Conservation (phyloP, 495 filamentous ascomycete genomes). For the Neurospora intermedia region DNA sequence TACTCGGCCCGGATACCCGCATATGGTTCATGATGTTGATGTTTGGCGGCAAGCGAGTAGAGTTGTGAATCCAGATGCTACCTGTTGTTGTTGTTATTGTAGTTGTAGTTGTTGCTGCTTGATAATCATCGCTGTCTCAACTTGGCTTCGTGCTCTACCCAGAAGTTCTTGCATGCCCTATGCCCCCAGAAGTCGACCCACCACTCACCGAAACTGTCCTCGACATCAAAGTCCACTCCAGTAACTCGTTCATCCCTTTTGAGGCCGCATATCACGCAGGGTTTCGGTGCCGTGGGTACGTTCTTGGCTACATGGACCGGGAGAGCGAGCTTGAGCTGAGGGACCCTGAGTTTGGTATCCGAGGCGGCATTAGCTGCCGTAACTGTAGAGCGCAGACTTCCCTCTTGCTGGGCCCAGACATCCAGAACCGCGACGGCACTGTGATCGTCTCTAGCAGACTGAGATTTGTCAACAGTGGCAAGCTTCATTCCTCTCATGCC, state of each 20-base stretch:
- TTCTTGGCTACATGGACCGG: conserved; percentile 51
- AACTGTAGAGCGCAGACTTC: conserved; percentile 49
- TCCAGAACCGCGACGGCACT: conserved; percentile 70
- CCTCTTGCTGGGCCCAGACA: conserved; percentile 60
- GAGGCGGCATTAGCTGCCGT: conserved; percentile 36
- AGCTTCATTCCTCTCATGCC: conserved; percentile 81
- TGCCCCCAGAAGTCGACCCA: conserved; percentile 90
- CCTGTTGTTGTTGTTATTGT: background rate
- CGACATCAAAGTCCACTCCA: conserved; percentile 63
- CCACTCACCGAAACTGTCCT: conserved; percentile 92
- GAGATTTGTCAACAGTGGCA: conserved; percentile 64
- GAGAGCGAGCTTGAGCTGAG: conserved; percentile 55
- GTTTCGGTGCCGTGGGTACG: conserved; percentile 56
- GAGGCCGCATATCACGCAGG: conserved; percentile 83
- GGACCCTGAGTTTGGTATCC: conserved; percentile 40
- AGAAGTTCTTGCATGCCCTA: conserved; percentile 70
- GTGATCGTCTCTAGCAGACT: conserved; percentile 73
- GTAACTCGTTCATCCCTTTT: conserved; percentile 73
- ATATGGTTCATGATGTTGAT: background rate
- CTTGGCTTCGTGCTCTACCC: conserved; percentile 59
- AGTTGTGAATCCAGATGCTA: background rate
- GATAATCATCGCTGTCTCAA: conserved; percentile 48
- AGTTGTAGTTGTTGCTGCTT: no score
- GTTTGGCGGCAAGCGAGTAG: background rate
- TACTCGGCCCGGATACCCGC: background rate